Conservation (phyloP, 345 rosid species). For the Syzygium grande region DNA sequence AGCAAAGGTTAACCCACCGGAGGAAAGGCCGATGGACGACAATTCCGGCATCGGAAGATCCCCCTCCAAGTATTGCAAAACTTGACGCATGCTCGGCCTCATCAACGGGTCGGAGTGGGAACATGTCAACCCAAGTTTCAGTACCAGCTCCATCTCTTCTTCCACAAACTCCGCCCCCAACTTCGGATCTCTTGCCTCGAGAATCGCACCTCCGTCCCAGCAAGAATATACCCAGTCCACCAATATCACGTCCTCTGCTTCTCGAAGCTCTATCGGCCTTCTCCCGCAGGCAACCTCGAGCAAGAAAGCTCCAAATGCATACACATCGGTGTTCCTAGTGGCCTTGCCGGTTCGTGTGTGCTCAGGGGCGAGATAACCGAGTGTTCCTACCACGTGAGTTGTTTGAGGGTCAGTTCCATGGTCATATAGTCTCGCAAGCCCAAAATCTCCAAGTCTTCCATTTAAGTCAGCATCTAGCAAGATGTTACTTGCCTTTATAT, state of each 20-base stretch:
- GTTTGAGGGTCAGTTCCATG: conserved; percentile 28
- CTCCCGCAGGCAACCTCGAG: conserved; percentile 48
- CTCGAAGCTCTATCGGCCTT: conserved; percentile 20
- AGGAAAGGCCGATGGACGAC: background rate
- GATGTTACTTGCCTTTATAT: conserved; percentile 40
- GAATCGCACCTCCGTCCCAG: conserved; percentile 22
- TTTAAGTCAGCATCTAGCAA: conserved; percentile 29
- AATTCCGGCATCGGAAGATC: background rate
- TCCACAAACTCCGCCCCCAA: conserved; percentile 9
- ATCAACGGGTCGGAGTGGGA: conserved; percentile 16
- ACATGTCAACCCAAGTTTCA: conserved; percentile 36
- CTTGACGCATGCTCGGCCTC: conserved; percentile 28
- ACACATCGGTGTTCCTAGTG: conserved; percentile 30
- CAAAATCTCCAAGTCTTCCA: conserved; percentile 41
- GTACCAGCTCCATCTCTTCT: conserved; percentile 31
- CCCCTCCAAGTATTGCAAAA: conserved; percentile 7
- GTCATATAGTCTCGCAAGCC: conserved; percentile 35
- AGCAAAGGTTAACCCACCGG: background rate
- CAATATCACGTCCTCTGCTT: conserved; percentile 10
- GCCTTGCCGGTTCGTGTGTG: conserved; percentile 32
- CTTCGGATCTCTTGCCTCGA: conserved; percentile 24
- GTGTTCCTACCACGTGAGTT: conserved; percentile 31
- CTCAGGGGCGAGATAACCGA: conserved; percentile 54
- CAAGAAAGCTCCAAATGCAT: conserved; percentile 32
- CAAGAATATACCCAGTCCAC: conserved; percentile 31